Evolutionary conservation across 2,329 filamentous ascomycete genomes (phyloP).

Genomic region (Penicillium sp.): DNA sequence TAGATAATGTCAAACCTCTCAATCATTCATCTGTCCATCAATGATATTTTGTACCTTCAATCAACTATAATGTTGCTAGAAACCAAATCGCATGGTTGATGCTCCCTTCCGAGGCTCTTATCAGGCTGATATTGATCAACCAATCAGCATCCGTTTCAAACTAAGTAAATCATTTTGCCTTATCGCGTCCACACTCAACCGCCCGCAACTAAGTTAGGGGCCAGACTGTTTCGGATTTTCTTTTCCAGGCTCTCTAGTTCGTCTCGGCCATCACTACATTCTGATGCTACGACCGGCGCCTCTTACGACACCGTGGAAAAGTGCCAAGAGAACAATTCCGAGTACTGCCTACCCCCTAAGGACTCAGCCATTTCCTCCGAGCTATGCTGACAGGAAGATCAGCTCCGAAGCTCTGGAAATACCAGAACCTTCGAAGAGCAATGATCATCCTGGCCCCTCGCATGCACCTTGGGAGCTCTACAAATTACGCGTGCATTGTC

Average conservation of each 20-base stretch:
- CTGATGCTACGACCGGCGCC: background rate
- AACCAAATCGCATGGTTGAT: background rate
- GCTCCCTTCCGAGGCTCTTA: slow-evolving; percentile 11
- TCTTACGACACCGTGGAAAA: background rate
- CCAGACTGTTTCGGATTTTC: background rate
- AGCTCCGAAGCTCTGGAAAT: background rate
- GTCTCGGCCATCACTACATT: background rate
- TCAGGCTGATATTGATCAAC: slow-evolving; percentile 6
- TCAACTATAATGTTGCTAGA: background rate
- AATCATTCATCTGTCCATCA: background rate
- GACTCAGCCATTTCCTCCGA: background rate
- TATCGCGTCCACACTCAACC: background rate
- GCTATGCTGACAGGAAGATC: background rate
- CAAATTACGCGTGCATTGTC: background rate
- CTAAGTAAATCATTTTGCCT: background rate
- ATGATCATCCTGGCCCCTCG: background rate
- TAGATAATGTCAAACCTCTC: background rate
- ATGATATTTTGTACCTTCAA: background rate
- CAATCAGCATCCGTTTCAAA: slow-evolving; percentile 14
- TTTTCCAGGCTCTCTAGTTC: background rate
- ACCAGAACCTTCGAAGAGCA: background rate
- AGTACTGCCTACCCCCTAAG: background rate
- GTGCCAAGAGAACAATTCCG: background rate
- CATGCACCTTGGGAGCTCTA: background rate
- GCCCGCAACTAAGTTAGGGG: background rate